Percentiles rank a stretch among this genome's conserved stretches.
Evolutionary conservation across 805 yeast species (phyloP).

Genomic region (Candida schatavii): DNA sequence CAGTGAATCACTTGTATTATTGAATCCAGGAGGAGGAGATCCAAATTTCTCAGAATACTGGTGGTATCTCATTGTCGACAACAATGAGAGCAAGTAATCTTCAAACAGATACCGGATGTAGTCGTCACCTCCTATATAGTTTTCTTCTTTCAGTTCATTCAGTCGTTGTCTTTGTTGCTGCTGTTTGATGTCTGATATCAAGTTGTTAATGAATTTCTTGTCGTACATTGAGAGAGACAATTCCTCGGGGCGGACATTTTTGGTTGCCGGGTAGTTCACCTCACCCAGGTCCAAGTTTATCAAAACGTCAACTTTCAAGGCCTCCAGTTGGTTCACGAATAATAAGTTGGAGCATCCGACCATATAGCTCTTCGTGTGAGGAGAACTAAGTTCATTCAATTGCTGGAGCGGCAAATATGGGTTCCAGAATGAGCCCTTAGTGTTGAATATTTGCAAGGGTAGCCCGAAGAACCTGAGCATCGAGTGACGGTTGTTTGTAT

Average conservation of each 20-base stretch:
- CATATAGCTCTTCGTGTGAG: conserved; percentile 60
- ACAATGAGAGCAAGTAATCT: conserved; percentile 76
- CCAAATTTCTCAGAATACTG: conserved; percentile 46
- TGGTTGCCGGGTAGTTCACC: conserved; percentile 41
- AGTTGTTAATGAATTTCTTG: conserved; percentile 66
- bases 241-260: conserved; percentile 20
- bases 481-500: conserved; percentile 75
- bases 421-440: conserved; percentile 79
- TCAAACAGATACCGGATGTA: conserved; percentile 85
- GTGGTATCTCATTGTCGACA: conserved; percentile 69
- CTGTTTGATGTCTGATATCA: conserved; percentile 47
- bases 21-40: conserved; percentile 42
- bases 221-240: conserved; percentile 47
- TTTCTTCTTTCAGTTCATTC: conserved; percentile 40
- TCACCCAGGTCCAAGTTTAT: conserved; percentile 65
- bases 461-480: conserved; percentile 79
- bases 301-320: conserved; percentile 63
- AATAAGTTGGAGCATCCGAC: conserved; percentile 89
- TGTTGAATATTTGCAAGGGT: conserved; percentile 81
- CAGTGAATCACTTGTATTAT: conserved; percentile 5
- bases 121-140: conserved; percentile 60
- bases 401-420: conserved; percentile 96
- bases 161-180: conserved; percentile 21
- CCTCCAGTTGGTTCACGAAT: conserved; percentile 59
- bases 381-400: conserved; percentile 62